Evolutionary conservation across 2,329 filamentous ascomycete genomes (phyloP), one percentile per base, ranked within the genome.

Genomic region (Zasmidium cellare): DNA sequence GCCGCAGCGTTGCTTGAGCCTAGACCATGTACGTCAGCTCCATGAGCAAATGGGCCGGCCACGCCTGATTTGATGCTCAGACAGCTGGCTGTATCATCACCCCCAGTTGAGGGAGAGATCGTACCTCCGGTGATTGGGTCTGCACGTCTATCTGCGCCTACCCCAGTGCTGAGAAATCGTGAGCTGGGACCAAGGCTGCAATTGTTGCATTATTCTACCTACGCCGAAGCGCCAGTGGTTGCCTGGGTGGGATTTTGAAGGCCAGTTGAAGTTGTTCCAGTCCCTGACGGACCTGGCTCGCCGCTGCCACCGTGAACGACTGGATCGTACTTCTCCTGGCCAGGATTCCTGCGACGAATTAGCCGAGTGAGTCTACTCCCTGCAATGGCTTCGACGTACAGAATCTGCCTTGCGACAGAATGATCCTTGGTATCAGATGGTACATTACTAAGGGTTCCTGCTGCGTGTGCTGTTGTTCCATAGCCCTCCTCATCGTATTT

Each of bases 401-500:
- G 35, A 18, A 41, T 41, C 35, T 41, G 35, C 35, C 35, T 41
- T 3, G 35, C 35, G 16, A 41, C 22, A n/a, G 52, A 55, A 25
- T 49, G n/a, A n/a, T 55, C 52, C 18, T 48, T 46, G 31, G 31
- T 24, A 16, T 23, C 41, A n/a, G 51, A 18, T 7, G 31, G 51
- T 6, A 23, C 31, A 19, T 31, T 49, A 14, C 35, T 14, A 6
- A 41, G 35, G 16, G 6, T 41, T 35, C 54, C 59, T 9, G 50
- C 51, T 11, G 48, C 56, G 19, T 59, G 51, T 19, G 63, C 63
- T 16, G 65, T 65, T 14, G 48, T 59, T 22, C 65, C 67, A 31
- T 60, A 66, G 1, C 51, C 56, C 19, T 55, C 54, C 12, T 64
- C 62, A 35, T 68, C 66, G 38, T 67, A 62, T 38, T 67, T 66